Evolutionary conservation across 805 yeast species (phyloP), one percentile per base, ranked within the genome.

Genomic region (Ogataea philodendri): DNA sequence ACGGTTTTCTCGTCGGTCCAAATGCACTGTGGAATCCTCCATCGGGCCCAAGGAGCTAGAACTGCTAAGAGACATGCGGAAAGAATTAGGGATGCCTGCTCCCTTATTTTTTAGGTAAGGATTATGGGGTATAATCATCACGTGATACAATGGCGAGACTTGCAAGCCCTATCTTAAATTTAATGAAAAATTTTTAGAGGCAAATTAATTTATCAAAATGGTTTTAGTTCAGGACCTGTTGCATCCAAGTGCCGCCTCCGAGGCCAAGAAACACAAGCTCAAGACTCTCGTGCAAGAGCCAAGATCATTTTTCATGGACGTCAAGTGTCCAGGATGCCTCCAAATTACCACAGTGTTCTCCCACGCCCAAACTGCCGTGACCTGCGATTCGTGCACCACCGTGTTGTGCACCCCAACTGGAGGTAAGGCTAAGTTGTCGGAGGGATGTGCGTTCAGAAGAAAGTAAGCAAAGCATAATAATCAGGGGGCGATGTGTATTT

Each of bases 241-340:
- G 70, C 84, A 93, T 94, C 99, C 99, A 72, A 72, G 83, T 70
- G 85, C 96, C 66, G 94, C 90, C 69, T 68, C 95, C 58, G 99
- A 93, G 82, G 89, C 88, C 63, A 82, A 80, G 73, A 81, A 89
- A 74, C 95, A 93, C 87, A 93, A 93, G 77, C 80, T 89, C 68
- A 93, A 90, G 88, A 81, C 84, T 64, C 84, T 93, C 66, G 99
- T 93, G 59, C 96, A 90, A 70, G 69, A 84, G 51, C 99, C 99
- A 72, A 86, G 97, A 83, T 89, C 97, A 47, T 93, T 76, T 82
- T 93, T 93, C 84, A 89, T 93, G 96, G 99, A 93, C 67, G 98
- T 93, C 60, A 93, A 90, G 74, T 93, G 98, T 75, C 97, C 95
- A 72, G 97, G 98, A 63, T 93, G 99, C 78, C 78, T 90, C 69